Evolutionary conservation across 2,329 filamentous ascomycete species (phyloP).

Genomic region (Huntiella moniliformis): DNA sequence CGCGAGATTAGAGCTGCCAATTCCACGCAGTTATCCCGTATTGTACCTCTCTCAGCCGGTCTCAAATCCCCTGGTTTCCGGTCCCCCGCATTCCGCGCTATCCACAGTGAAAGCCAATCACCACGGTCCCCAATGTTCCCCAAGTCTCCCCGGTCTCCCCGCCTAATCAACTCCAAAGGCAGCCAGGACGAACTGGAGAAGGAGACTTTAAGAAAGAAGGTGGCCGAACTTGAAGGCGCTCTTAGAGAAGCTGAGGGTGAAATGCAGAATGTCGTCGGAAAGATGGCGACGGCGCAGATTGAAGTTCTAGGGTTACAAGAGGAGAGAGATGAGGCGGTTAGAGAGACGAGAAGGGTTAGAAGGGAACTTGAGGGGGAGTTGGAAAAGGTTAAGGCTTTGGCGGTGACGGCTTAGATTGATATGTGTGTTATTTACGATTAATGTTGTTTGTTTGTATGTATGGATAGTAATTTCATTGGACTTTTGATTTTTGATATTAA

Average conservation of each 20-base stretch:
- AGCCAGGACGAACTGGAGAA: slow-evolving; percentile 58
- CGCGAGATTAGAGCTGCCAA: slow-evolving; percentile 56
- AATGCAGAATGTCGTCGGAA: slow-evolving; percentile 64
- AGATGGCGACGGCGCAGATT: slow-evolving; percentile 67
- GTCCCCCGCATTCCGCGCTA: slow-evolving; percentile 9
- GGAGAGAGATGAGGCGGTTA: slow-evolving; percentile 54
- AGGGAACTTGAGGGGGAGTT: slow-evolving; percentile 45
- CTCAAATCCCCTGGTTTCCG: slow-evolving; percentile 14
- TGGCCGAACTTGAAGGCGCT: slow-evolving; percentile 70
- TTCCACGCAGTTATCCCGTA: slow-evolving; percentile 54
- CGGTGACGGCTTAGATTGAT: slow-evolving; percentile 3
- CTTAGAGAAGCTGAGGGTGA: slow-evolving; percentile 40
- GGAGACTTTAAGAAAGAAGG: slow-evolving; percentile 54
- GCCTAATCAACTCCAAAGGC: slow-evolving; percentile 38
- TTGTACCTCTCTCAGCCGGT: slow-evolving; percentile 15
- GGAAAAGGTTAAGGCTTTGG: slow-evolving; percentile 9
- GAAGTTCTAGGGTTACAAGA: slow-evolving; percentile 65
- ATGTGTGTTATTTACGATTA: no score
- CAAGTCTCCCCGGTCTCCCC: slow-evolving; percentile 25
- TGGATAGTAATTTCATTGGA: no score
- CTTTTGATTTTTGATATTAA: no score
- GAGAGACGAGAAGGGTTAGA: slow-evolving; percentile 51
- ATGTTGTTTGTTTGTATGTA: no score
- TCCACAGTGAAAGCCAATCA: slow-evolving; percentile 16
- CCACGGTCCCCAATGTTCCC: slow-evolving; percentile 21